Evolutionary conservation across 164 flowering plant genomes (phyloP).

Genomic region (Buxus sempervirens): DNA sequence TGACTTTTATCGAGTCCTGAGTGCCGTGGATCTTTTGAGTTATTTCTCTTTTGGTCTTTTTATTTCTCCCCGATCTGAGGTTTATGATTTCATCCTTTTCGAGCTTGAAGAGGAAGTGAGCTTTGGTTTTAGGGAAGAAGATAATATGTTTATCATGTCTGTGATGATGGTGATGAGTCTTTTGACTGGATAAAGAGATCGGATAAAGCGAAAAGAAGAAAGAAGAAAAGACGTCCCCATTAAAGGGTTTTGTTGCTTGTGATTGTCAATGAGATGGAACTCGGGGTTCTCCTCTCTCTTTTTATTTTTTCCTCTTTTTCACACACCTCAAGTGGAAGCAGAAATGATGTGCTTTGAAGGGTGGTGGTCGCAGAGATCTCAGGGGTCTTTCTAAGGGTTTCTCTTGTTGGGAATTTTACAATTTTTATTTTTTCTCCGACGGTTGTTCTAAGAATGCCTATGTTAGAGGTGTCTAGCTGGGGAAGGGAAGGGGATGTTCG

Average conservation of each 20-base stretch:
- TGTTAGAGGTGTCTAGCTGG: slow-evolving; percentile 31
- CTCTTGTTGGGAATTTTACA: slow-evolving; percentile 4
- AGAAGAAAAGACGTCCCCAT: slow-evolving; percentile 36
- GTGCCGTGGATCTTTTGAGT: background rate
- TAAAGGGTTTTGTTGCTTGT: slow-evolving; percentile 25
- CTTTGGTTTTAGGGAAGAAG: slow-evolving; percentile 35
- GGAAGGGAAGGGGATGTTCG: slow-evolving; percentile 29
- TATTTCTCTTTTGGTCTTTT: background rate
- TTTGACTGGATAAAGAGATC: slow-evolving; percentile 43
- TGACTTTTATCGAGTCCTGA: background rate
- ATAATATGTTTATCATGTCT: slow-evolving; percentile 29
- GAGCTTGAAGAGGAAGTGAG: slow-evolving; percentile 34
- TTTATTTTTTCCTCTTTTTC: slow-evolving; percentile 16
- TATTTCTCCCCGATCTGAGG: slow-evolving; percentile 22
- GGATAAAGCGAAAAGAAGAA: slow-evolving; percentile 24
- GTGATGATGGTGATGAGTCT: slow-evolving; percentile 34
- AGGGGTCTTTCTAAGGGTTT: slow-evolving; percentile 10
- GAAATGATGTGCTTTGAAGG: slow-evolving; percentile 19
- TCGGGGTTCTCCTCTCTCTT: slow-evolving; percentile 6
- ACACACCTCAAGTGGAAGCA: slow-evolving; percentile 26
- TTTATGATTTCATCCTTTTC: slow-evolving; percentile 36
- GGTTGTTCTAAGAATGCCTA: slow-evolving; percentile 37
- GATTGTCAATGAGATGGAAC: slow-evolving; percentile 23
- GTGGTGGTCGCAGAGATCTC: slow-evolving; percentile 4
- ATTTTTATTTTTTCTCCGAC: slow-evolving; percentile 1